Base-by-base conservation (phyloP, 192 early-diverging fungal species). In the Cetraspora pellucida region DNA sequence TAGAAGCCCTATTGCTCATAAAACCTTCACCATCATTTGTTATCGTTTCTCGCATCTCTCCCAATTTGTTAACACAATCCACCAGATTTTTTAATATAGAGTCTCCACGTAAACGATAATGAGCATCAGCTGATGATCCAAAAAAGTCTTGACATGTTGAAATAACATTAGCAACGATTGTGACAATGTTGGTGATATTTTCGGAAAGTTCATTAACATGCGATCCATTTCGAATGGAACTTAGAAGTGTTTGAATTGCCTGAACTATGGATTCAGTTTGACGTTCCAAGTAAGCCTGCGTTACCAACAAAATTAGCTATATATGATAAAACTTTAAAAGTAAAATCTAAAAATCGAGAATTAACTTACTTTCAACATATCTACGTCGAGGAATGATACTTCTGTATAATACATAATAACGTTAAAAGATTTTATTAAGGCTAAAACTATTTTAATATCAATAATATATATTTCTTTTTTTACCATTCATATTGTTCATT, bases 181-280 rank as follows among this genome's bases (percentile, higher is more conserved):
- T 54, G 19, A n/a, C 19, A 54, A 54, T 54, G 13, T 4, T 54
- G 16, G 13, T 13, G 19, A 54, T 84, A 5, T 86, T 89, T 50
- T 85, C 81, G 0, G 60, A 76, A 73, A 95, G 89, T 16, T 89
- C 86, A 0, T 81, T 82, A 44, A 85, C 84, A 50, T 86, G 79
- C 16, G 77, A 72, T 67, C 77, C 45, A 58, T 85, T 78, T 77
- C 92, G 84, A 75, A 95, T 84, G 0, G 90, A 85, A 25, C 81
- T 78, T 30, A 95, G 79, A 2, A 95, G 81, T 4, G 84, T 80
- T 80, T 95, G 93, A 76, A 95, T 94, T 5, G 89, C 87, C 63
- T 92, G 89, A 13, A 95, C 91, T 71, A 95, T 92, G 31, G 77
- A 81, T 73, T 90, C 93, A 0, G 93, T 95, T 78, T 94, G 89